Conservation (phyloP, 768 basidiomycete genomes). For the Dioszegia crocea region DNA sequence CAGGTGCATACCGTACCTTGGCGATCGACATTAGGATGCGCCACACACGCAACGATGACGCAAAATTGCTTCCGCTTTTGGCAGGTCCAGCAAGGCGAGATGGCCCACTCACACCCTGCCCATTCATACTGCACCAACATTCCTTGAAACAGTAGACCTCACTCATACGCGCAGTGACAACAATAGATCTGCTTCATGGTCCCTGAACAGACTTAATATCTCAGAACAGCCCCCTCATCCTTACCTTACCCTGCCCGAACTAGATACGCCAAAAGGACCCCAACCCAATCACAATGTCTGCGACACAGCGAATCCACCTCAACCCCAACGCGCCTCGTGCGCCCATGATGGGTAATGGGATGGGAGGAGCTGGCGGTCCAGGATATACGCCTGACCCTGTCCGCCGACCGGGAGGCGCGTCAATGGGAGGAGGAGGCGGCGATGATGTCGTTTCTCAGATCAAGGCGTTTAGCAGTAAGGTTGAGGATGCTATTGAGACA, state of each 20-base stretch:
- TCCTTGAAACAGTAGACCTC: no score
- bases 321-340: constrained; percentile 46
- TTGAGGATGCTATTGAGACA: constrained; percentile 89
- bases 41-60: neutral
- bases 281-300: constrained; percentile 27
- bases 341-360: constrained; percentile 23
- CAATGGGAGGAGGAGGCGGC: constrained; percentile 10
- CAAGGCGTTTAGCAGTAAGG: constrained; percentile 50
- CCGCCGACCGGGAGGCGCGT: neutral
- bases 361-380: constrained; percentile 7
- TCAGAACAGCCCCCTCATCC: no score
- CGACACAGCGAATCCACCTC: constrained; percentile 47
- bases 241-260: no score
- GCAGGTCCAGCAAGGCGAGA: neutral
- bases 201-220: no score
- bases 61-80: neutral
- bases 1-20: no score
- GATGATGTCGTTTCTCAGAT: constrained; percentile 39
- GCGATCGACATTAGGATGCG: neutral
- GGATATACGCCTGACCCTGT: constrained; percentile 41
- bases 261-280: no score
- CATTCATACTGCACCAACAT: neutral
- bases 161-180: no score
- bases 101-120: no score
- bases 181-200: no score